Conservation (phyloP, 108 stramenopile species). For the Nitzschia sp. region DNA sequence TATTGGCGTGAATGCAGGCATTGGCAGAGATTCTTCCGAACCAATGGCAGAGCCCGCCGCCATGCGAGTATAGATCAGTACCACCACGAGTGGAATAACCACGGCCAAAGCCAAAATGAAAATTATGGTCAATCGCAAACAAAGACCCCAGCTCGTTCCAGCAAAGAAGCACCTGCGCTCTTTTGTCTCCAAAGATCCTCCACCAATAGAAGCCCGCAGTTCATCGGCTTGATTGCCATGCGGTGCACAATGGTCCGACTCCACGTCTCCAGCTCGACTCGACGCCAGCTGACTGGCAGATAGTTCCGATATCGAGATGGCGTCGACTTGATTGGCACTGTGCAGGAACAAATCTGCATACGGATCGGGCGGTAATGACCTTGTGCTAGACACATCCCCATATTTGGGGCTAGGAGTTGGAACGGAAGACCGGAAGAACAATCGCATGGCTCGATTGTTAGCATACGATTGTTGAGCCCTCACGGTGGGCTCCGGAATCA, state of each 20-base stretch:
- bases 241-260: too few species aligned
- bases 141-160: neutral
- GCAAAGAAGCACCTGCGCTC: neutral
- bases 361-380: neutral
- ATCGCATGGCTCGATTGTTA: neutral
- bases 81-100: neutral
- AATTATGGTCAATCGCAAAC: neutral
- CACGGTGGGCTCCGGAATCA: neutral
- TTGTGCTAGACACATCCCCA: too few species aligned
- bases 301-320: too few species aligned
- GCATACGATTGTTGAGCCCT: neutral
- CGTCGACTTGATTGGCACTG: neutral
- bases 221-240: too few species aligned
- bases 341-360: neutral
- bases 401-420: neutral
- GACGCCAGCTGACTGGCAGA: too few species aligned
- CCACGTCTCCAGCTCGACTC: too few species aligned
- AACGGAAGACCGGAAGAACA: conserved; percentile 4
- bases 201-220: too few species aligned
- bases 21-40: too few species aligned
- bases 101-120: conserved; percentile 1
- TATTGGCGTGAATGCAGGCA: too few species aligned
- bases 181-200: too few species aligned
- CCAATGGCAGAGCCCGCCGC: neutral
- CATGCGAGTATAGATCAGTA: neutral